Evolutionary conservation across 2,329 filamentous ascomycete genomes (phyloP).

Genomic region (Scedosporium apiospermum): DNA sequence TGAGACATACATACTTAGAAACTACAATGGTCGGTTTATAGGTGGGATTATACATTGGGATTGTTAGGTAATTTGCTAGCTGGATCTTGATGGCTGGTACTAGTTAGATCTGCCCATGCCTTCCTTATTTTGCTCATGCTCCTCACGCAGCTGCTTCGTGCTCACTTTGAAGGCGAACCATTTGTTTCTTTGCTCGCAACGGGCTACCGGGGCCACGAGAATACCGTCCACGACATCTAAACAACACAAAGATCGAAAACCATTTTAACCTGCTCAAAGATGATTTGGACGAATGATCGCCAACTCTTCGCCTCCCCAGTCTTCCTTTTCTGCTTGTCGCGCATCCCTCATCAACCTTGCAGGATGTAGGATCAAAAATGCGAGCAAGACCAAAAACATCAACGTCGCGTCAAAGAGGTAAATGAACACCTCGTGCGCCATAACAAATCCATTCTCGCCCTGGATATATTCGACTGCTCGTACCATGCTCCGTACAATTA

Average conservation of each 20-base stretch:
- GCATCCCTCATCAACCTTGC: not conserved
- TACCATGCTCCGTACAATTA: conserved; percentile 31
- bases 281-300: not conserved
- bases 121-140: no score
- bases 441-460: conserved; percentile 22
- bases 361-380: conserved; percentile 1
- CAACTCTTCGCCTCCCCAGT: not conserved
- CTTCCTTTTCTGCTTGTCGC: not conserved
- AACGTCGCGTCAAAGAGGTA: conserved; percentile 28
- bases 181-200: no score
- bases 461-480: conserved; percentile 31
- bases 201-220: no score
- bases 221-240: not conserved
- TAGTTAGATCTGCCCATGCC: no score
- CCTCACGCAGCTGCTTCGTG: no score
- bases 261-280: no score
- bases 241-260: not conserved
- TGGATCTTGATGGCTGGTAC: no score
- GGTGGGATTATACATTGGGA: no score
- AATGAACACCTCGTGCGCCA: conserved; percentile 23
- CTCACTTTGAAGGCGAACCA: no score
- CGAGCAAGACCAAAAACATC: conserved; percentile 16
- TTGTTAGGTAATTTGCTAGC: no score
- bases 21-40: no score
- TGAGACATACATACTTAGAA: no score